phyloP scores from a whole-genome alignment of 352 stramenopile genomes.

The Globisporangium camurandrum region DNA sequence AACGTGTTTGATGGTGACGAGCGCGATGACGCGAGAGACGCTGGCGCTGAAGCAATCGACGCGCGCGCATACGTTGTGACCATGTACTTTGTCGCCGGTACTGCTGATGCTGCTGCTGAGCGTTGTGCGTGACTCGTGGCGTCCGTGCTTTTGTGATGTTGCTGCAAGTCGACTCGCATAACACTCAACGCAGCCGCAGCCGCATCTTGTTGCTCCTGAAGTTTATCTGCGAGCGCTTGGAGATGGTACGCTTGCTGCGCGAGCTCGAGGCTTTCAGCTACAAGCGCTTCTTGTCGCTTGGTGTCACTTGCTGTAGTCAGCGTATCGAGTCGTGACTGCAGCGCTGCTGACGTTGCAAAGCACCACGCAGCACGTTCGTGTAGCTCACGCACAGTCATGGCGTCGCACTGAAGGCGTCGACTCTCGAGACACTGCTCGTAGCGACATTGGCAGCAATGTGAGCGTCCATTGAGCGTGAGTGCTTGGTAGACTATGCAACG shows the following conservation, averaged over 20 bases:
- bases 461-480: background rate
- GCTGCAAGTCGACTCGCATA: background rate
- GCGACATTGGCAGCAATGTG: background rate
- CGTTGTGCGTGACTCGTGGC: background rate
- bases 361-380: constrained; percentile 17
- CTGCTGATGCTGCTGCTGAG: background rate
- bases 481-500: too few relatives aligned
- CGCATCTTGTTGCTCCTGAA: background rate
- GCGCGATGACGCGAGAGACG: background rate
- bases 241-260: constrained; percentile 51
- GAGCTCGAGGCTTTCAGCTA: constrained; percentile 28
- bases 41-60: constrained; percentile 6
- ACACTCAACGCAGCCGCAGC: background rate
- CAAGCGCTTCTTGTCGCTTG: constrained; percentile 19
- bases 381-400: constrained; percentile 20
- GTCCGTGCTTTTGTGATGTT: background rate
- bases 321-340: constrained; percentile 13
- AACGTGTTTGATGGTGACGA: constrained; percentile 14
- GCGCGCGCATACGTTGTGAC: constrained; percentile 26
- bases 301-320: constrained; percentile 6
- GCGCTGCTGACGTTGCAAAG: constrained; percentile 25
- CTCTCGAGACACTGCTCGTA: constrained; percentile 19
- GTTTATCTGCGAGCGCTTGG: constrained; percentile 28
- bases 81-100: constrained; percentile 25
- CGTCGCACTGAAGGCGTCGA: constrained; percentile 20